Base-by-base conservation (phyloP, 2,329 filamentous ascomycete genomes). In the Fusarium oligoseptatum region DNA sequence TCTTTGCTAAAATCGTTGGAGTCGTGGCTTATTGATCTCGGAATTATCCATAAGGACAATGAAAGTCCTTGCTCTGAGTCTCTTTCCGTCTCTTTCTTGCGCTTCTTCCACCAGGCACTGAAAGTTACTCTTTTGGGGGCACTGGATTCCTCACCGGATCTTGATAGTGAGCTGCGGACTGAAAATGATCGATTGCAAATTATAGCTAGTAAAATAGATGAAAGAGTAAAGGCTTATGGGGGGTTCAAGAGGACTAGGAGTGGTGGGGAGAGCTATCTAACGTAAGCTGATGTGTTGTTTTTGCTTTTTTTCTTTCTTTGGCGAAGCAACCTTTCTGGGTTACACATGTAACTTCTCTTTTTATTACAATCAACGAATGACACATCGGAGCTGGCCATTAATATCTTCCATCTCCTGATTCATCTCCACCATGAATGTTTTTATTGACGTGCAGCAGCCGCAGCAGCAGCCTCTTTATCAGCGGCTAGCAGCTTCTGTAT, bases 41-140 rank as follows among this genome's bases (percentile, higher is more conserved):
- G 81, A 60, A 14, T 65, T 37, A 37, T 74, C 48, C 77, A 77
- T 2, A 57, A 27, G 14, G 64, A 78, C 10, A 77, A 66, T 32
- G 55, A 60, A 63, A 57, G 64, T 70, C 60, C 57, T 24, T 66
- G 71, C 58, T 62, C 64, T 7, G 78, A 82, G 78, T 75, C 63
- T 36, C 64, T 84, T 27, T 79, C 82, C 36, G 68, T 82, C 17
- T 77, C 67, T 66, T 85, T 85, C 64, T 34, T 84, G 70, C 82
- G 79, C 9, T 68, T 82, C 32, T 83, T 85, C 17, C 78, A 82
- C 75, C 72, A 67, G 29, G 78, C 82, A 65, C 62, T 85, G 15
- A 82, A 77, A 70, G 74, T 84, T 17, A 63, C 84, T 70, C 73
- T 85, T 12, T 45, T 84, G 22, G 81, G 82, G 6, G 67, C 75